phyloP scores from a whole-genome alignment of 2,329 filamentous ascomycete species.

The Colletotrichum magnum region DNA sequence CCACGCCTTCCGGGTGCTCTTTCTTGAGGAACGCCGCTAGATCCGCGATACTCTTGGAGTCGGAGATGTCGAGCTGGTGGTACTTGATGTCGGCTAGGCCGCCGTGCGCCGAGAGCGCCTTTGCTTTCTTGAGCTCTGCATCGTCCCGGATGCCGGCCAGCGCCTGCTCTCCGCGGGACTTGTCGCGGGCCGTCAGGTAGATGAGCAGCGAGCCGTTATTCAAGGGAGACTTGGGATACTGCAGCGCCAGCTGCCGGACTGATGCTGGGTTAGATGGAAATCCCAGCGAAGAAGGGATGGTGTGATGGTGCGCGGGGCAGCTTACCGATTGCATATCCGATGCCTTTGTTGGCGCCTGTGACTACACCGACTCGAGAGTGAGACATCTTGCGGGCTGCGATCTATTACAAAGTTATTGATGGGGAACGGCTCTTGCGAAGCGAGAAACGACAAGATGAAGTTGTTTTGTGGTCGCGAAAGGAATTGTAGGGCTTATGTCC shows the following conservation, averaged over 20 bases:
- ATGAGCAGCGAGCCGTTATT: slow-evolving; percentile 63
- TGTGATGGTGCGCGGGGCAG: not conserved
- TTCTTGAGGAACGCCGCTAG: slow-evolving; percentile 58
- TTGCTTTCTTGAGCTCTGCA: slow-evolving; percentile 58
- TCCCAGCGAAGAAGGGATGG: not conserved
- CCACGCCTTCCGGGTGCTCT: slow-evolving; percentile 62
- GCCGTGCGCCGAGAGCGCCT: slow-evolving; percentile 56
- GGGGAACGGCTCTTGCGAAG: not conserved
- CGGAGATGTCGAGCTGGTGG: slow-evolving; percentile 62
- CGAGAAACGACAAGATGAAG: not conserved
- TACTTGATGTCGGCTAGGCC: slow-evolving; percentile 62
- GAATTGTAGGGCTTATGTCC: not conserved
- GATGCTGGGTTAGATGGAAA: slow-evolving; percentile 39
- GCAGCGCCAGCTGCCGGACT: slow-evolving; percentile 66
- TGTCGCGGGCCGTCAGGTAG: slow-evolving; percentile 67
- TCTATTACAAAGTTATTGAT: not conserved
- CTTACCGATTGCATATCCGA: slow-evolving; percentile 42
- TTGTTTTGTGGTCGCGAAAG: not conserved
- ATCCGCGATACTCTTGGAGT: slow-evolving; percentile 57
- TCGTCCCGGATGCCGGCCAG: slow-evolving; percentile 59
- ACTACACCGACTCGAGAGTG: slow-evolving; percentile 61
- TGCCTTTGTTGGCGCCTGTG: slow-evolving; percentile 67
- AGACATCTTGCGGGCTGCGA: slow-evolving; percentile 42
- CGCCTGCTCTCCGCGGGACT: slow-evolving; percentile 61
- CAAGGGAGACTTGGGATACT: slow-evolving; percentile 64